Evolutionary conservation across 2,329 filamentous ascomycete species (phyloP).

Genomic region (Rugonectria rugulosa): DNA sequence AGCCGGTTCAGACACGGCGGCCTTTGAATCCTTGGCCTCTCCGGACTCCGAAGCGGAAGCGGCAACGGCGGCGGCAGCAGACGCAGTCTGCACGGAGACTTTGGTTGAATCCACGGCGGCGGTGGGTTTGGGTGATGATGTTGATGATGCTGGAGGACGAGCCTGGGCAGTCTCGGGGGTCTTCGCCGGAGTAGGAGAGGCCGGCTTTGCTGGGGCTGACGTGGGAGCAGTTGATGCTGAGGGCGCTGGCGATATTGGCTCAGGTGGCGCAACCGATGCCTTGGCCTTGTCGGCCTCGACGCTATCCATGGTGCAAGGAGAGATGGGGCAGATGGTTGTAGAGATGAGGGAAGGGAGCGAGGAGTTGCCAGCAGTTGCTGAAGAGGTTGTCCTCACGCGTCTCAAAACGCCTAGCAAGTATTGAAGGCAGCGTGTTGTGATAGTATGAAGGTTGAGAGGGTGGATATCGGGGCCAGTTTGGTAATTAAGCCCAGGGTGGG

Average conservation of each 20-base stretch:
- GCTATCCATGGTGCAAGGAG: slow-evolving; percentile 35
- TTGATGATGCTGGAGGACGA: slow-evolving; percentile 21
- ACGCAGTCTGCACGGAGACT: slow-evolving; percentile 19
- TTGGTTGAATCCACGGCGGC: slow-evolving; percentile 22
- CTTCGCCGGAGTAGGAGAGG: slow-evolving; percentile 31
- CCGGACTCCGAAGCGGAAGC: slow-evolving; percentile 13
- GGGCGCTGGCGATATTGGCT: slow-evolving; percentile 39
- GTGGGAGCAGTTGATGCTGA: slow-evolving; percentile 32
- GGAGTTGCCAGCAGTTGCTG: slow-evolving; percentile 14
- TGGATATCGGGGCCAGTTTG: not conserved
- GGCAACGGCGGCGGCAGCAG: slow-evolving; percentile 12
- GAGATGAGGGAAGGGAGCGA: not conserved
- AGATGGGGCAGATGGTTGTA: not conserved
- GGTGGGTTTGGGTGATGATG: slow-evolving; percentile 20
- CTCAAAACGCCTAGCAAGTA: slow-evolving; percentile 2
- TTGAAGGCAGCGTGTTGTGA: slow-evolving; percentile 14
- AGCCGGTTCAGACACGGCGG: slow-evolving; percentile 23
- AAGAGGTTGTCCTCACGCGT: slow-evolving; percentile 16
- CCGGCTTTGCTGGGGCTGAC: slow-evolving; percentile 26
- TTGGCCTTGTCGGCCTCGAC: slow-evolving; percentile 36
- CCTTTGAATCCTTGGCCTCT: slow-evolving; percentile 5
- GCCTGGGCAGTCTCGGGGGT: slow-evolving; percentile 33
- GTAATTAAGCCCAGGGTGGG: not conserved
- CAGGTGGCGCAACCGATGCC: slow-evolving; percentile 36
- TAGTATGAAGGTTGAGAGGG: slow-evolving; percentile 2